Evolutionary conservation across 495 filamentous ascomycete species (phyloP), one percentile per base, ranked within the genome.

Genomic region (Talaromyces thailandensis): DNA sequence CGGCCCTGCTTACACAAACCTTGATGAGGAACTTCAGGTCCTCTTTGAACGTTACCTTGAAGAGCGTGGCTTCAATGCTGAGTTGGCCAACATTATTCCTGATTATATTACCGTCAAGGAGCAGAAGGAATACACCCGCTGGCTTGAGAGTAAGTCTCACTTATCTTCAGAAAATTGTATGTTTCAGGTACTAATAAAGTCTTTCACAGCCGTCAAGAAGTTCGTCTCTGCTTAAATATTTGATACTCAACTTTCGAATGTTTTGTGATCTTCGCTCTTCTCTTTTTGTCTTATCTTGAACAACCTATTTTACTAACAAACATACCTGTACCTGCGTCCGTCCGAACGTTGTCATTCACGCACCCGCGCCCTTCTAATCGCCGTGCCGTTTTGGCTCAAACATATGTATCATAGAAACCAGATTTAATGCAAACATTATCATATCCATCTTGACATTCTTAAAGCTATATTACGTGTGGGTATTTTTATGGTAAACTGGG

Each of bases 81-180:
- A 86, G 64, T 81, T 99, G 69, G 92, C 92, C 61, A 76, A 91
- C 64, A 96, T 96, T 76, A 85, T 96, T 57, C 92, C 92, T 58
- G 93, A 98, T 71, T 99, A 96, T 78, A 93, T 98, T 70, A 91
- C 97, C 74, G 86, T 89, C 76, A 99, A 99, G 86, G 94, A 99
- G 84, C 93, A 99, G 85, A 90, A 86, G 82, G 94, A 99, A 82
- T 99, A 99, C 75, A 72, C 93, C 48, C 78, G 80, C 63, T 99
- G 94, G 94, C 79, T 99, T 72, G 84, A 87, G 67, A 92, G 82
- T 86, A 74, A 76, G 83, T 81, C 23, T 62, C 61, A 12, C 35
- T 12, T 43, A 32, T 29, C 11, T 28, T 24, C 3, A 8, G 21
- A n/a, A 11, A 35, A 31, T 31, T 45, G 50, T 56, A 12, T 50